Evolutionary conservation across 192 early-diverging fungal species (phyloP).

Genomic region (Backusella macrospora): DNA sequence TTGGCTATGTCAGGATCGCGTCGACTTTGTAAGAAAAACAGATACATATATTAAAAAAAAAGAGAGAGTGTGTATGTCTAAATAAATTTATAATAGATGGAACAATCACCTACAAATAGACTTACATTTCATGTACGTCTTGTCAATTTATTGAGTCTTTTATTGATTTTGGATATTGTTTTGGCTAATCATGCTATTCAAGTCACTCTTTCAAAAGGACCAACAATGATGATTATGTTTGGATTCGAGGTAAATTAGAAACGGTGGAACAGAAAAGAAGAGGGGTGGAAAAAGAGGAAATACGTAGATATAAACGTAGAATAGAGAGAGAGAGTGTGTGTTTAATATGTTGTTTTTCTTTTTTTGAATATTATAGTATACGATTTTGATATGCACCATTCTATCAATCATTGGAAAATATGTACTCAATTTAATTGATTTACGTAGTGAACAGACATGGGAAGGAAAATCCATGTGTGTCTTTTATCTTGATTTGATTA

Average conservation of each 20-base stretch:
- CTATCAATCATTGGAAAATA: constrained; percentile 82
- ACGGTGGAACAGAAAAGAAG: not conserved
- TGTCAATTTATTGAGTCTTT: constrained; percentile 62
- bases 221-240: constrained; percentile 97
- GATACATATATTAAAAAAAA: too few species aligned
- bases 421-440: constrained; percentile 84
- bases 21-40: constrained; percentile 71
- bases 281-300: not conserved
- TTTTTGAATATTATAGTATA: constrained; percentile 65
- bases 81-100: constrained; percentile 62
- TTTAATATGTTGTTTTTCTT: not conserved
- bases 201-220: constrained; percentile 63
- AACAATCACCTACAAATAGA: constrained; percentile 70
- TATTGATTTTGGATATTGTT: constrained; percentile 73
- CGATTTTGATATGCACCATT: constrained; percentile 81
- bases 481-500: constrained; percentile 88
- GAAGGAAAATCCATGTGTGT: constrained; percentile 92
- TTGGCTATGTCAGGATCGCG: constrained; percentile 92
- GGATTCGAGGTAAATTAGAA: constrained; percentile 81
- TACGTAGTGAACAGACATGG: constrained; percentile 82
- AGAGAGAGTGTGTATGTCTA: not conserved
- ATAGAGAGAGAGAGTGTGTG: too few species aligned
- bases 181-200: constrained; percentile 74
- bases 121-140: constrained; percentile 74
- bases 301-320: not conserved